A percentile compares a stretch with the other conserved stretches of the same genome.
phyloP scores from a whole-genome alignment of 2,329 filamentous ascomycete genomes.

The Apiospora rasikravindrae region DNA sequence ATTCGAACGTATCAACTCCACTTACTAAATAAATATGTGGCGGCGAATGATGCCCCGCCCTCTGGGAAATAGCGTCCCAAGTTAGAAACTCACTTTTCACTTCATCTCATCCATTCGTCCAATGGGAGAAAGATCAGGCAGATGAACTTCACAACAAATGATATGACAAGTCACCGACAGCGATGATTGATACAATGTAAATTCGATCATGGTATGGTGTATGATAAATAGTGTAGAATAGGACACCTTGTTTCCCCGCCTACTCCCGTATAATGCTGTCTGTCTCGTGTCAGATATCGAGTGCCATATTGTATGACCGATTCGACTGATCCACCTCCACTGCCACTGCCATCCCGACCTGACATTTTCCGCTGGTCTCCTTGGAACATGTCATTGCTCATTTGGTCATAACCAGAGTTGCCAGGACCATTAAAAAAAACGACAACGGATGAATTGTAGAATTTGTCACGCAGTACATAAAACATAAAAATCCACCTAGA shows the following conservation, averaged over 20 bases:
- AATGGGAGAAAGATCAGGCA: neutral
- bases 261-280: constrained; percentile 10
- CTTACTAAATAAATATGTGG: neutral
- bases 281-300: neutral
- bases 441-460: neutral
- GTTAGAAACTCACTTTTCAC: constrained; percentile 11
- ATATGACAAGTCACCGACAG: neutral
- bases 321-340: neutral
- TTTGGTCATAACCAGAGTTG: neutral
- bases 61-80: neutral
- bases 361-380: neutral
- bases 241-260: neutral
- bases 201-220: constrained; percentile 3
- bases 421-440: neutral
- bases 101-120: neutral
- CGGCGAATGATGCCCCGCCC: neutral
- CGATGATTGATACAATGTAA: neutral
- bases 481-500: constrained; percentile 46
- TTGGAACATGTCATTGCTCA: neutral
- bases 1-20: neutral
- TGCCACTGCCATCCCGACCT: neutral
- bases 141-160: neutral
- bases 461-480: neutral
- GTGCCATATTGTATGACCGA: neutral
- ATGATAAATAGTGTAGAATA: constrained; percentile 2